Base-by-base conservation (phyloP, 2,329 filamentous ascomycete genomes). In the Tolypocladium sp. region DNA sequence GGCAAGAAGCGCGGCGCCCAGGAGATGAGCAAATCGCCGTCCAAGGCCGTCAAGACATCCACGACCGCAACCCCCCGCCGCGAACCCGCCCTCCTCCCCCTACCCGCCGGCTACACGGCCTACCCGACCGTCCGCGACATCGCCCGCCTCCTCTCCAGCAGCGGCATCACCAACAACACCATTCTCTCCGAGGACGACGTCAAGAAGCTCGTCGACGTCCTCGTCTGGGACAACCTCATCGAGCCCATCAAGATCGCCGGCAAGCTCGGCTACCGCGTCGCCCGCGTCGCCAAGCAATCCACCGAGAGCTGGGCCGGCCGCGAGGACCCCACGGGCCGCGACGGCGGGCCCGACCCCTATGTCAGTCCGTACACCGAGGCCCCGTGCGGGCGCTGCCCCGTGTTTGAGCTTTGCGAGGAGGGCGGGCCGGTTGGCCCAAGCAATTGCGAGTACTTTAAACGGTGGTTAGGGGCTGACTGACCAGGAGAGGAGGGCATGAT, bases 341-440 rank as follows among this genome's bases (percentile, higher is more conserved):
- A 72, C 41, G 73, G 69, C 6, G 78, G 74, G 5, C 78, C 66
- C 59, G 77, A 78, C 56, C 73, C 77, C 20, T 75, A 75, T 57
- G 68, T 80, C 64, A 96, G 92, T 66, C 90, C 90, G 4, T 85
- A 93, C 64, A 95, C 90, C 2, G 92, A 97, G 72, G 87, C 89
- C 2, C 94, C 94, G 1, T 99, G 94, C 72, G 92, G 93, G 2
- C 82, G 86, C 58, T 99, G 94, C 73, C 94, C 94, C 0, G 93
- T 97, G 2, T 96, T 96, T 71, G 89, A 94, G 60, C 81, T 97
- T 2, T 99, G 94, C 71, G 89, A 91, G 64, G 91, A 96, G 61
- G 92, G 91, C 8, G 93, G 93, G 0, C 91, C 92, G 0, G 91
- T 99, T 27, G 95, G 88, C 67, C 91, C 93, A 0, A 88, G 86